Evolutionary conservation across 257 asterid genomes (phyloP).

Genomic region (Solanum rostratum): DNA sequence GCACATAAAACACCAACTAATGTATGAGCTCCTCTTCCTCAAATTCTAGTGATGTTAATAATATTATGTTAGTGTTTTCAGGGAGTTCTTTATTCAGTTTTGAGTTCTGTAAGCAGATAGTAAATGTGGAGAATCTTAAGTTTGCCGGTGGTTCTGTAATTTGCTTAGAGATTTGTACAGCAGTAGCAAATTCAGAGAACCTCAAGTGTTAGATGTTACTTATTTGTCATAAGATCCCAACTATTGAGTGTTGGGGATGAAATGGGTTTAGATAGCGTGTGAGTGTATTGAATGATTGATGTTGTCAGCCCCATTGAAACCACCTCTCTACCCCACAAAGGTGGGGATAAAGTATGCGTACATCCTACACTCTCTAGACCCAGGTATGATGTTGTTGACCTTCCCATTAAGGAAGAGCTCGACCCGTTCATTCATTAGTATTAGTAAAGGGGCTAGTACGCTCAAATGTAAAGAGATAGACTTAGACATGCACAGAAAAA

Average conservation of each 20-base stretch:
- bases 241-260: background rate
- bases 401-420: too few species aligned
- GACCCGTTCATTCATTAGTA: background rate
- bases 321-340: background rate
- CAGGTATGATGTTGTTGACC: background rate
- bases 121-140: background rate
- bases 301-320: background rate
- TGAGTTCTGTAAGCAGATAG: background rate
- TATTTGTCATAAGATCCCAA: background rate
- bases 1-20: background rate
- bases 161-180: background rate
- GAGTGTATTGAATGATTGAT: background rate
- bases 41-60: background rate
- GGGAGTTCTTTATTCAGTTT: background rate
- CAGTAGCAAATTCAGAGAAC: background rate
- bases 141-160: background rate
- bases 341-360: background rate
- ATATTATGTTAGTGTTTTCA: background rate
- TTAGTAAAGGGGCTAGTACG: background rate
- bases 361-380: background rate
- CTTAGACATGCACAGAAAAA: background rate
- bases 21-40: background rate
- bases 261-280: background rate
- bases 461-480: too few species aligned
- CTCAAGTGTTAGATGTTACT: background rate